Base-by-base conservation (phyloP, 1,139 yeast genomes). In the Candida neerlandica region DNA sequence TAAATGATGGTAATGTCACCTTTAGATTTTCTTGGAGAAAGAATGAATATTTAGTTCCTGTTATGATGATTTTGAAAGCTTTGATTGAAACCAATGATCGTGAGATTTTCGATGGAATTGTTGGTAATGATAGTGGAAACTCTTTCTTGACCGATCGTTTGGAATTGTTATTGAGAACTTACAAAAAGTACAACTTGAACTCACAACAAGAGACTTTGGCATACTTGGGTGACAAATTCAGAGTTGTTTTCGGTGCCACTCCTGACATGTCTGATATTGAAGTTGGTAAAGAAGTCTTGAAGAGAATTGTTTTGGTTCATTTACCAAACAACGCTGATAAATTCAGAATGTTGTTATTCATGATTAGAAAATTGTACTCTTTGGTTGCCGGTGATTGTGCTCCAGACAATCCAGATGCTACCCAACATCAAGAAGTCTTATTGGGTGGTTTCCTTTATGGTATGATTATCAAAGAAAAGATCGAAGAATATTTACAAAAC, bases 401-500 rank as follows among this genome's bases (percentile, higher is more conserved):
- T 51, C 95, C 97, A 21, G 99, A 94, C 69, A 94, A 95, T 73
- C 99, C 99, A 63, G 99, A 94, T 85, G 96, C 98, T 41, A 90
- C 97, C 9, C 99, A 95, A 75, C 98, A 94, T 77, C 99, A 94
- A 73, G 99, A 94, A 73, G 91, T 94, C 30, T 75, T 94, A 56
- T 78, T 94, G 50, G 99, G 99, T 55, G 99, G 99, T 19, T 91
- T 94, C 80, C 77, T 94, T 50, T 94, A 90, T 63, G 98, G 98
- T 58, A 92, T 92, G 96, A 94, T 94, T 58, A 72, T 94, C 62
- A 94, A 95, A 70, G 99, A 94, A 71, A 94, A 94, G 66, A 85
- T 94, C 57, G 99, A 94, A 58, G 99, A 95, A 68, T 92, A 90
- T 65, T 76, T 94, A 59, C 86, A 82, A 60, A 81, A 77, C 60